Evolutionary conservation across 169 alveolate genomes (phyloP).

Genomic region (Amoebophrya sp.): DNA sequence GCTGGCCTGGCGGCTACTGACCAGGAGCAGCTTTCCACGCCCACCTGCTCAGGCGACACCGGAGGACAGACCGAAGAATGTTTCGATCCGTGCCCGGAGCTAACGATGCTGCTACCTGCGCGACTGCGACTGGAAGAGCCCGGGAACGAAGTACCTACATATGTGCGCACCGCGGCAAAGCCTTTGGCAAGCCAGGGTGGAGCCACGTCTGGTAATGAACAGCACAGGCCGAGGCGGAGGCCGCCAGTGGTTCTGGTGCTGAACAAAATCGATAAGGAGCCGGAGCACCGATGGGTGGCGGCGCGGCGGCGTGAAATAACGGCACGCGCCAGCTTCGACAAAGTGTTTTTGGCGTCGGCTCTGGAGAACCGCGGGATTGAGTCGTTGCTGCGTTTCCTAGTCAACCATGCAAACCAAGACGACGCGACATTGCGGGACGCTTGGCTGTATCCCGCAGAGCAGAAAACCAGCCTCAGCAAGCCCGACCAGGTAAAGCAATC

Average conservation of each 20-base stretch:
- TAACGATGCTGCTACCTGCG: too few species aligned
- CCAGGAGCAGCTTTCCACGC: too few species aligned
- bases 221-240: neutral
- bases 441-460: neutral
- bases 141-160: too few species aligned
- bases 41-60: too few species aligned
- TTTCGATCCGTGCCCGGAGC: too few species aligned
- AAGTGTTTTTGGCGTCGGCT: neutral
- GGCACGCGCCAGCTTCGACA: neutral
- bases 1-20: too few species aligned
- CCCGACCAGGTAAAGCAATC: neutral
- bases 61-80: too few species aligned
- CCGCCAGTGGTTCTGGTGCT: neutral
- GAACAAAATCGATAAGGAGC: neutral
- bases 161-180: too few species aligned
- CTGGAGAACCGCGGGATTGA: neutral
- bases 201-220: too few species aligned
- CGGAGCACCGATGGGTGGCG: neutral
- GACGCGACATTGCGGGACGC: neutral
- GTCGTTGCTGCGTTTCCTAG: neutral
- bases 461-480: neutral
- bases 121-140: too few species aligned
- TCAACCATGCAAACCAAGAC: neutral
- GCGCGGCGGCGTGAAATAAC: neutral
- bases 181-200: too few species aligned